Base-by-base conservation (phyloP, 352 stramenopile species). In the Sclerospora graminicola region DNA sequence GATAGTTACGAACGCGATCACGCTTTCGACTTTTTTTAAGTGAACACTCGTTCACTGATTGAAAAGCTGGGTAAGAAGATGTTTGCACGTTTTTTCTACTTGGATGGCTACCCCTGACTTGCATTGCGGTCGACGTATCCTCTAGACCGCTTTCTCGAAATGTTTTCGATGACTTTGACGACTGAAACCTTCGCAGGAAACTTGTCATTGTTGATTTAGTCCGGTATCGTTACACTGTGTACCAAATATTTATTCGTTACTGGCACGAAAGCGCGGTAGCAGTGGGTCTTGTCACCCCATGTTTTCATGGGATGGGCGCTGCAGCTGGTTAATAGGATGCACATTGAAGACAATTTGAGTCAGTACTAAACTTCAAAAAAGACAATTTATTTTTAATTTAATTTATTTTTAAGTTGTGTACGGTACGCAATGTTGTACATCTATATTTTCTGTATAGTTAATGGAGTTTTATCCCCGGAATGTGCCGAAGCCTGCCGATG, bases 391-490 rank as follows among this genome's bases (percentile, higher is more conserved):
- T n/a, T n/a, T n/a, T n/a, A n/a, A n/a, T n/a, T n/a, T n/a, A n/a
- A n/a, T n/a, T n/a, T n/a, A n/a, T n/a, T n/a, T n/a, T n/a, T n/a
- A n/a, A n/a, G n/a, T n/a, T n/a, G n/a, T n/a, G n/a, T n/a, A n/a
- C n/a, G n/a, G n/a, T n/a, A n/a, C n/a, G n/a, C n/a, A n/a, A n/a
- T n/a, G n/a, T 19, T 16, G 6, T 16, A 35, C 30, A 35, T 35
- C 30, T 15, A 33, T 8, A 33, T 15, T 15, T 5, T 16, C 10
- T 19, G 2, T 9, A 19, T 2, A 5, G 14, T 18, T 19, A 16
- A 72, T 82, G 66, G 66, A 79, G 54, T 82, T 79, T 47, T 82
- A 72, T 45, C 46, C 52, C 36, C 31, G 52, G 13, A 35, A 59
- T 47, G 44, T 31, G 28, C 29, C 40, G n/a, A 23, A 27, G 49